A percentile compares a stretch with the other conserved stretches of the same genome.
These are phyloP conservation scores for Termitomyces sp. DNA, from an alignment of 768 basidiomycete genomes.

Conservation along the genomic window DNA sequence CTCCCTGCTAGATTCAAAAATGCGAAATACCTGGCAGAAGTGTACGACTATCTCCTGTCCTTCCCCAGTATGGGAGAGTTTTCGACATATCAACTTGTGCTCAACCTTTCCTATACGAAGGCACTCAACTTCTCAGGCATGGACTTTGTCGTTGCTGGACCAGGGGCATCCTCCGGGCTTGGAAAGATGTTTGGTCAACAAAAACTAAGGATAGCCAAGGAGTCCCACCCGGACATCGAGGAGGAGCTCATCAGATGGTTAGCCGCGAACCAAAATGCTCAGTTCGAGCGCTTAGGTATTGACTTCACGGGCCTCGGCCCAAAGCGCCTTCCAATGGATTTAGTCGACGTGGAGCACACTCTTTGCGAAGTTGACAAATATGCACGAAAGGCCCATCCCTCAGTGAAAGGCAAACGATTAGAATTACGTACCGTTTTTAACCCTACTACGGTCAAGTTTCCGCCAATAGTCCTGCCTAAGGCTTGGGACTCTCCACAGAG, in stretches of 20 bases:
- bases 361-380: slow-evolving; percentile 82
- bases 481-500: slow-evolving; percentile 53
- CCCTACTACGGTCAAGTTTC: slow-evolving; percentile 18
- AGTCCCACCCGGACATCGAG: slow-evolving; percentile 33
- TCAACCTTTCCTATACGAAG: slow-evolving; percentile 52
- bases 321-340: slow-evolving; percentile 42
- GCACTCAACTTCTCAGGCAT: slow-evolving; percentile 56
- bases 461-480: slow-evolving; percentile 35
- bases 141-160: slow-evolving; percentile 67
- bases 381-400: slow-evolving; percentile 48
- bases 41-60: slow-evolving; percentile 51
- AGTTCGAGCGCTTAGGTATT: slow-evolving; percentile 56
- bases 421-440: slow-evolving; percentile 33
- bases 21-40: slow-evolving; percentile 54
- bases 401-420: slow-evolving; percentile 34
- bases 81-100: slow-evolving; percentile 60
- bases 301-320: slow-evolving; percentile 47
- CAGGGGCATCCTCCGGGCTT: slow-evolving; percentile 64
- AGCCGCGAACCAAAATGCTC: slow-evolving; percentile 47
- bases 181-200: slow-evolving; percentile 53
- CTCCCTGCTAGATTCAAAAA: slow-evolving; percentile 41
- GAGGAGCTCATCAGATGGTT: slow-evolving; percentile 62
- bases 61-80: slow-evolving; percentile 76
- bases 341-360: slow-evolving; percentile 74
- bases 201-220: slow-evolving; percentile 25